Evolutionary conservation across 768 basidiomycete species (phyloP), one percentile per base, ranked within the genome.

Genomic region (Fistulinella prunicolor): DNA sequence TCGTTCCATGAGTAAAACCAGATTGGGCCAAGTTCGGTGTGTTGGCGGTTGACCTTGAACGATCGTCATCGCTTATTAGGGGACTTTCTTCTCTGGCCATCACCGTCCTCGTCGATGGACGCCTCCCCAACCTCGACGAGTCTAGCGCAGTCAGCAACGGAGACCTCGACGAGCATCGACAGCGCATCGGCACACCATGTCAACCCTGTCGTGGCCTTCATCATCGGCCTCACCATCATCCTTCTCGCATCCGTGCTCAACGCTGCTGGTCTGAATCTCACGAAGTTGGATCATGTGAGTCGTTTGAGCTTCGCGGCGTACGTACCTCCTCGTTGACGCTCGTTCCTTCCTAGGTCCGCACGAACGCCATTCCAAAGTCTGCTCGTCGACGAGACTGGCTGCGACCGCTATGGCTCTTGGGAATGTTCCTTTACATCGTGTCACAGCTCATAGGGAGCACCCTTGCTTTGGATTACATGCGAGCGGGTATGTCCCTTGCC

Each of bases 371-470:
- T 41, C 94, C 94, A 14, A 89, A 87, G 66, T 68, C 82, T 32
- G 79, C 83, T 10, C 76, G 93, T 29, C 77, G 73, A 60, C 79
- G 75, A 51, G 91, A 93, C 63, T 95, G 82, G 79, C 69, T 85
- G 67, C 78, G 94, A 28, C 89, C 91, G 0, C 68, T 94, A 57
- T 95, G 94, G 93, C 72, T 94, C 6, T 75, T 93, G 4, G 94
- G 94, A 53, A 96, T 96, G 85, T 61, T 86, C 14, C 78, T 94
- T n/a, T 98, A 98, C 68, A 92, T 96, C 61, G 69, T 93, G 24
- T 91, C 89, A 3, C 91, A 94, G 65, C 73, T 94, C 61, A 83
- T 93, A 59, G 90, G 92, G 29, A 88, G 86, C 62, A 93, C 90
- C 0, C 76, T 93, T 17, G 91, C 91, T 1, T 75, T 94, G 28